Evolutionary conservation across 163 green algal genomes (phyloP).

Genomic region (Smithsoniella earleae): DNA sequence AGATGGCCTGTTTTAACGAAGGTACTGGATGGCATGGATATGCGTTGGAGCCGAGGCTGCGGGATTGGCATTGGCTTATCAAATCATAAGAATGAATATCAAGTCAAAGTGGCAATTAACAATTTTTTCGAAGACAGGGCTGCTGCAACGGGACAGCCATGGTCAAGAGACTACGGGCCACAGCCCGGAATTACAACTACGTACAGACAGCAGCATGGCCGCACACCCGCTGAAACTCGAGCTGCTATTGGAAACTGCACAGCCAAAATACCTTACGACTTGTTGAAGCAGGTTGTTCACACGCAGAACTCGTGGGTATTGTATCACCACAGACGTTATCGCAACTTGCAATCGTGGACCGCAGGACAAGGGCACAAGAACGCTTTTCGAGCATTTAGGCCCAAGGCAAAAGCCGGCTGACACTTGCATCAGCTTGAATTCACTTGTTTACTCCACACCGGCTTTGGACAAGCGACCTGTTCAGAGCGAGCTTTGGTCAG

Average conservation of each 20-base stretch:
- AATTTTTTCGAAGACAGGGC: conserved; percentile 19
- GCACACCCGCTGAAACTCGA: background rate
- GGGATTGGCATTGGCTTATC: conserved; percentile 14
- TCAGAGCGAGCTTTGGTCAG: conserved; percentile 11
- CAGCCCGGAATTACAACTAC: too few relatives aligned
- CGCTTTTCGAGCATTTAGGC: background rate
- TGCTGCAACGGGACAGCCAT: too few relatives aligned
- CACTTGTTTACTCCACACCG: background rate
- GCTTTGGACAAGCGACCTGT: background rate
- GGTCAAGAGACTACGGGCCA: too few relatives aligned
- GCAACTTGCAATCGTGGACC: background rate
- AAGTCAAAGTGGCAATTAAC: background rate
- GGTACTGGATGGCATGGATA: background rate
- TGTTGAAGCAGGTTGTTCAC: background rate
- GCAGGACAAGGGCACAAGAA: background rate
- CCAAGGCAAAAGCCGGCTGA: background rate
- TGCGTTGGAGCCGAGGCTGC: conserved; percentile 1
- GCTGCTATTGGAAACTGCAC: background rate
- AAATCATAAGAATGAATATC: conserved; percentile 21
- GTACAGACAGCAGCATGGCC: background rate
- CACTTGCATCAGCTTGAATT: background rate
- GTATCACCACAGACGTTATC: background rate
- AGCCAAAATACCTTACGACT: background rate
- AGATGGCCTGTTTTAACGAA: too few relatives aligned
- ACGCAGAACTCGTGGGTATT: too few relatives aligned